These are phyloP conservation scores for Triticum turgidum DNA, from an alignment of 176 grass and related monocot species.

Conservation along the genomic window DNA sequence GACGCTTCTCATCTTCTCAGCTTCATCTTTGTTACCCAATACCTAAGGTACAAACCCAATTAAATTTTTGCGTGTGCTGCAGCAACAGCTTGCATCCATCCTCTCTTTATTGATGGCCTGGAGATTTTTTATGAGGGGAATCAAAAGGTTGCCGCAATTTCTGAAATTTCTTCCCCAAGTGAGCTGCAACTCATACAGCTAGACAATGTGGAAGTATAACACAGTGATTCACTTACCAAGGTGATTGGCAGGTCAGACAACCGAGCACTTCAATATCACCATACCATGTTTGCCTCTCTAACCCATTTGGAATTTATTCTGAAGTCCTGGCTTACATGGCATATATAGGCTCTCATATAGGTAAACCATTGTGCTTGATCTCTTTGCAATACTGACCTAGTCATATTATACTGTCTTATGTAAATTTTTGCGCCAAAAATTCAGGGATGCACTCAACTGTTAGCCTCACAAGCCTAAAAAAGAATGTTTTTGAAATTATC, in stretches of 20 bases:
- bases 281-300: neutral
- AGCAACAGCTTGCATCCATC: constrained; percentile 70
- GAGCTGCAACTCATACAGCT: constrained; percentile 61
- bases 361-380: neutral
- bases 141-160: constrained; percentile 56
- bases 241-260: constrained; percentile 78
- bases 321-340: neutral
- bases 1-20: too few relatives aligned
- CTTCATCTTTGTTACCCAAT: neutral
- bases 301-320: neutral
- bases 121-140: constrained; percentile 48
- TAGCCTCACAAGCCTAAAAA: too few relatives aligned
- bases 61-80: neutral
- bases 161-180: constrained; percentile 59
- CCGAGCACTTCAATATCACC: neutral
- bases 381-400: neutral
- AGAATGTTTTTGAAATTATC: too few relatives aligned
- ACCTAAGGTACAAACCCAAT: neutral
- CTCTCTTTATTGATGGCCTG: constrained; percentile 69
- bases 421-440: too few relatives aligned
- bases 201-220: constrained; percentile 46
- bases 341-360: neutral
- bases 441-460: too few relatives aligned
- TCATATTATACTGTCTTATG: neutral
- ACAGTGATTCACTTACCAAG: constrained; percentile 62